Conservation (phyloP, 2,329 filamentous ascomycete species). For the Ceratocystis alfenasii region DNA sequence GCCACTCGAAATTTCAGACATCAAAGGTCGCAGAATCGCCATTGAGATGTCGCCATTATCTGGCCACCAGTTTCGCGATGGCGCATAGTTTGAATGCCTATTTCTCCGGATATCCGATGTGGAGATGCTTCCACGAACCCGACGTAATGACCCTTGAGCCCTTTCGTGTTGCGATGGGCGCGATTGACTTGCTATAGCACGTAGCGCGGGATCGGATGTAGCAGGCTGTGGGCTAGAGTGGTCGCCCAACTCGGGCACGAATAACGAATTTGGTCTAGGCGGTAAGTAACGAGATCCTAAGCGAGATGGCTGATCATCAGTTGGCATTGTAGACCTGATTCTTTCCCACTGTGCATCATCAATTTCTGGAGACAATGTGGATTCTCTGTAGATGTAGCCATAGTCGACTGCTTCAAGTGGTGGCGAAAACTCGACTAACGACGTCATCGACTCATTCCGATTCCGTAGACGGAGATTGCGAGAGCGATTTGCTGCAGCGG, state of each 20-base stretch:
- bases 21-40: background rate
- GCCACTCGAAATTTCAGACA: background rate
- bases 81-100: background rate
- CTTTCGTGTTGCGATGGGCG: background rate
- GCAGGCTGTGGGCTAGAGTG: background rate
- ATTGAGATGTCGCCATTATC: background rate
- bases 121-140: background rate
- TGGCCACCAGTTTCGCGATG: background rate
- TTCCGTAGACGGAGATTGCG: background rate
- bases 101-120: background rate
- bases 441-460: background rate
- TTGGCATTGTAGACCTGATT: background rate
- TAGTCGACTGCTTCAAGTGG: background rate
- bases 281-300: too few species aligned
- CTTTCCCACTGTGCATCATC: background rate
- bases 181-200: background rate
- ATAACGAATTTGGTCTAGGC: background rate
- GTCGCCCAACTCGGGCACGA: background rate
- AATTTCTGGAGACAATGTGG: constrained; percentile 7
- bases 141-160: too few species aligned
- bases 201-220: background rate
- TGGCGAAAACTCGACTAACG: background rate
- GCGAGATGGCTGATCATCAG: background rate
- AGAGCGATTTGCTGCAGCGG: background rate
- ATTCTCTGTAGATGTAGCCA: background rate